Conservation (phyloP, 345 rosid genomes). For the Nasturtium officinale region DNA sequence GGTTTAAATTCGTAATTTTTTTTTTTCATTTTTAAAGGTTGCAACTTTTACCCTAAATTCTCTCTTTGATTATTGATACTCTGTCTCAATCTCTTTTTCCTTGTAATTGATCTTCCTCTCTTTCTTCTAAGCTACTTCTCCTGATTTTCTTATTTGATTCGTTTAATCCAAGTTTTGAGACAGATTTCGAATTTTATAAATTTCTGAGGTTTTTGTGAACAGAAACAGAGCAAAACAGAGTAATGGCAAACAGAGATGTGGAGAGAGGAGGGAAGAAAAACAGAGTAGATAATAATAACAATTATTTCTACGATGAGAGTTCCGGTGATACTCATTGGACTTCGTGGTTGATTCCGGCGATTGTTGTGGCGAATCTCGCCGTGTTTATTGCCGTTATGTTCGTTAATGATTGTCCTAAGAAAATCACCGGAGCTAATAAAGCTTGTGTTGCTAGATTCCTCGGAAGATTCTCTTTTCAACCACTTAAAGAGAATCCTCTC, state of each 20-base stretch:
- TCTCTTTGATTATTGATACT: conserved; percentile 43
- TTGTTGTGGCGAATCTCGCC: conserved; percentile 73
- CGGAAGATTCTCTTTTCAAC: conserved; percentile 82
- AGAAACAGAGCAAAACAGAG: conserved; percentile 14
- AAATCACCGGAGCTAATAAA: conserved; percentile 45
- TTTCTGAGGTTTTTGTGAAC: conserved; percentile 13
- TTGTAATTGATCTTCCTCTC: conserved; percentile 24
- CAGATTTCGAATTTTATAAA: conserved; percentile 16
- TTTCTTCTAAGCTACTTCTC: conserved; percentile 44
- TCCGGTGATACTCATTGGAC: conserved; percentile 69
- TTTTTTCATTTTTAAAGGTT: neutral
- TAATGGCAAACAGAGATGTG: conserved; percentile 65
- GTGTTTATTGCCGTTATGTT: conserved; percentile 76
- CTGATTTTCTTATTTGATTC: conserved; percentile 29
- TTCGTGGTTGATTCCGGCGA: conserved; percentile 84
- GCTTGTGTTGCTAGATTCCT: conserved; percentile 75
- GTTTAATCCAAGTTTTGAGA: conserved; percentile 26
- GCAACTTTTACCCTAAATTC: conserved; percentile 28
- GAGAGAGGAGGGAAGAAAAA: conserved; percentile 58
- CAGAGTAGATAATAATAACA: conserved; percentile 22
- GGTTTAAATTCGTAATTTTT: neutral
- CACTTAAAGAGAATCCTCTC: conserved; percentile 85
- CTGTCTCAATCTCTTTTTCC: conserved; percentile 35
- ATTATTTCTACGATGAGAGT: conserved; percentile 45
- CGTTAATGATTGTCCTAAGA: conserved; percentile 84